Conservation (phyloP, 108 stramenopile genomes). For the Nitzschia inconspicua region DNA sequence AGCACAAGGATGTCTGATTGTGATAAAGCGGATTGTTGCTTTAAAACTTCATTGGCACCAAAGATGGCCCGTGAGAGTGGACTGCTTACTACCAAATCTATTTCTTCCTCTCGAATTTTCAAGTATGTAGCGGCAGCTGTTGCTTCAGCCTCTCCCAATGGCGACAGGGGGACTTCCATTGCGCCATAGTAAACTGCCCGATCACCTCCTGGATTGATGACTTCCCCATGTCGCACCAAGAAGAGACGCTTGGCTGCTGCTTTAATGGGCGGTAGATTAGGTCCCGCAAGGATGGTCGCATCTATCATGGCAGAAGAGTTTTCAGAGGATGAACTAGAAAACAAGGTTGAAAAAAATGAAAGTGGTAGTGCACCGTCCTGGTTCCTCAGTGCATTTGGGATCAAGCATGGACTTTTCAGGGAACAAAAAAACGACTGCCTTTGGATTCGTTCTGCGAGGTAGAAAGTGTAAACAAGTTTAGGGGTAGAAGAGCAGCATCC, state of each 20-base stretch:
- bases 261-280: conserved; percentile 37
- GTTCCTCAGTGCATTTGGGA: too few species aligned
- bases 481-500: too few species aligned
- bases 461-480: too few species aligned
- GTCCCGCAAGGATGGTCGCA: conserved; percentile 12
- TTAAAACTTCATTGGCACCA: conserved; percentile 66
- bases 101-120: conserved; percentile 54
- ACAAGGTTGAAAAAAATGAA: background rate
- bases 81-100: conserved; percentile 66
- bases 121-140: conserved; percentile 67
- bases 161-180: conserved; percentile 81
- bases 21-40: conserved; percentile 4
- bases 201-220: conserved; percentile 86
- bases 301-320: background rate
- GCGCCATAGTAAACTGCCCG: conserved; percentile 85
- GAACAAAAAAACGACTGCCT: too few species aligned
- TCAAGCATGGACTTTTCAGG: too few species aligned
- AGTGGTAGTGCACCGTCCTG: too few species aligned
- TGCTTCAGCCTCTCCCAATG: conserved; percentile 79
- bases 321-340: conserved; percentile 4
- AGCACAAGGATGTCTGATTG: conserved; percentile 26
- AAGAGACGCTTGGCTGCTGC: conserved; percentile 65
- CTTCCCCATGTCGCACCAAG: conserved; percentile 87
- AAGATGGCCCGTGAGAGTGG: conserved; percentile 77
- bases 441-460: too few species aligned